These are phyloP conservation scores for Stramenopiles sp. DNA, from an alignment of 352 stramenopile genomes.

Conservation along the genomic window DNA sequence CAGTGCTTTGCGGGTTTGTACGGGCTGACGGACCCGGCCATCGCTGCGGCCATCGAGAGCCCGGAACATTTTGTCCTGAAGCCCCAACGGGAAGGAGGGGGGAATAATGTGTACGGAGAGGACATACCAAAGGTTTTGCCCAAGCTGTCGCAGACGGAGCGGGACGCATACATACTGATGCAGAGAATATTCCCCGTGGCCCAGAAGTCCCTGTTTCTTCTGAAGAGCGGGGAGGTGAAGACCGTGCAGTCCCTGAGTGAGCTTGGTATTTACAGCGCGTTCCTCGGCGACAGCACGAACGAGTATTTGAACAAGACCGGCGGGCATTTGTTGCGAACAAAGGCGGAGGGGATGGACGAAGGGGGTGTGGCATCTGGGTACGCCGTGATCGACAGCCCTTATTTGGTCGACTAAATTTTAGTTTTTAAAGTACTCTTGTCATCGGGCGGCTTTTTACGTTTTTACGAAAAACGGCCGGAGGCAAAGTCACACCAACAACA, in stretches of 20 bases:
- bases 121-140: constrained; percentile 60
- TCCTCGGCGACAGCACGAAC: constrained; percentile 23
- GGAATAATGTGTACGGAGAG: constrained; percentile 90
- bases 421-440: neutral
- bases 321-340: constrained; percentile 84
- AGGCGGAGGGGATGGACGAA: constrained; percentile 78
- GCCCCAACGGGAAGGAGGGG: constrained; percentile 89
- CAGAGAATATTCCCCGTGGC: constrained; percentile 69
- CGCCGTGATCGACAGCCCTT: constrained; percentile 66
- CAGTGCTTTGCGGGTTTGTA: constrained; percentile 82
- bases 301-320: constrained; percentile 70
- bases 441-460: no score
- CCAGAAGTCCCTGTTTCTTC: constrained; percentile 31
- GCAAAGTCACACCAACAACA: no score
- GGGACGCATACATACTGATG: constrained; percentile 85
- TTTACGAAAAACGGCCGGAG: no score
- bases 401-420: constrained; percentile 33
- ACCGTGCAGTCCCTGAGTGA: constrained; percentile 69
- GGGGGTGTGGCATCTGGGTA: constrained; percentile 82
- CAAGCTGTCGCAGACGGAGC: constrained; percentile 40
- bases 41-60: constrained; percentile 32
- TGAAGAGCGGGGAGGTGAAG: constrained; percentile 34
- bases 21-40: constrained; percentile 56
- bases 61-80: constrained; percentile 76
- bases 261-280: constrained; percentile 79